Percentiles rank a stretch among this genome's conserved stretches.
phyloP scores from a whole-genome alignment of 2,329 filamentous ascomycete species.

The Monosporascus ibericus region DNA sequence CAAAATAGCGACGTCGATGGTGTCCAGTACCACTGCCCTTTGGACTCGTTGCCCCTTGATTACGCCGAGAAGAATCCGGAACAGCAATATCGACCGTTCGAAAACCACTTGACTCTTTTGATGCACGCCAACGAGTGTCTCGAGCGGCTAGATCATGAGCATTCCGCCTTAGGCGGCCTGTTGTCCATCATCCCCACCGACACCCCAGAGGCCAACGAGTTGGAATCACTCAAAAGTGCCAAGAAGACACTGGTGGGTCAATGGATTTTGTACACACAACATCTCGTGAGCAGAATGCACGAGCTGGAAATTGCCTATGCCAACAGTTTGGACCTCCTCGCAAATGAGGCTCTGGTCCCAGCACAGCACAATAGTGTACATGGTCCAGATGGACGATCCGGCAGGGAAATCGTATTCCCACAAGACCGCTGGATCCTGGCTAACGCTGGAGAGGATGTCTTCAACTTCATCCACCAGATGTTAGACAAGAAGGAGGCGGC shows the following conservation, averaged over 20 bases:
- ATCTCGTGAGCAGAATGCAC: constrained; percentile 48
- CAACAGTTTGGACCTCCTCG: constrained; percentile 43
- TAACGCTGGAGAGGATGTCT: constrained; percentile 48
- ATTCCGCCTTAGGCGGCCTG: constrained; percentile 48
- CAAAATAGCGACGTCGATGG: constrained; percentile 34
- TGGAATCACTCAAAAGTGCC: constrained; percentile 31
- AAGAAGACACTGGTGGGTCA: constrained; percentile 51
- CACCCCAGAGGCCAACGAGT: constrained; percentile 25
- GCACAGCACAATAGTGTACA: constrained; percentile 44
- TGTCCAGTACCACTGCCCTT: constrained; percentile 40
- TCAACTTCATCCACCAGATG: constrained; percentile 36
- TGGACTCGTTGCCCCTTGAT: constrained; percentile 25
- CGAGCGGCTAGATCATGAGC: constrained; percentile 55
- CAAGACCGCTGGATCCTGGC: constrained; percentile 52
- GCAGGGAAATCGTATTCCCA: constrained; percentile 46
- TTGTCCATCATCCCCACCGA: constrained; percentile 46
- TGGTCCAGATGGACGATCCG: constrained; percentile 46
- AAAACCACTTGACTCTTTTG: constrained; percentile 43
- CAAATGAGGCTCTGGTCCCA: constrained; percentile 44
- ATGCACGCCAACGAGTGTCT: constrained; percentile 55
- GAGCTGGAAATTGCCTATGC: constrained; percentile 50
- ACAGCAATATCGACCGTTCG: constrained; percentile 30
- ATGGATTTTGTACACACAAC: constrained; percentile 48
- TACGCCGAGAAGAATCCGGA: constrained; percentile 10
- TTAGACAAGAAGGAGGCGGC: constrained; percentile 41